Evolutionary conservation across 352 stramenopile genomes (phyloP).

Genomic region (Hyaloperonospora brassicae): DNA sequence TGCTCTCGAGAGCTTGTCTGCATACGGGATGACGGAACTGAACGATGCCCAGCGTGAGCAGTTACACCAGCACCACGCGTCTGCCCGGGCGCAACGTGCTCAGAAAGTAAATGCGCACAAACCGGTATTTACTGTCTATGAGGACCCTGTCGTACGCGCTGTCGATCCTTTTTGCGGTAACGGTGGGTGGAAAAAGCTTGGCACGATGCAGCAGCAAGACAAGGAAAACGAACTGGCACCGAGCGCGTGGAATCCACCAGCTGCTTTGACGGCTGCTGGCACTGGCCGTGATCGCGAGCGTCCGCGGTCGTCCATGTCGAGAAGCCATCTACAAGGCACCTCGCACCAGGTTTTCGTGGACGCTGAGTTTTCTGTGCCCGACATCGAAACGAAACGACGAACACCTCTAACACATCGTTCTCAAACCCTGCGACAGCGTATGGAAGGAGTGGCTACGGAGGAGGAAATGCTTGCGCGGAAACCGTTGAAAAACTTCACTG

Average conservation of each 20-base stretch:
- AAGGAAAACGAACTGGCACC: constrained; percentile 67
- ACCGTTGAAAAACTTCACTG: constrained; percentile 70
- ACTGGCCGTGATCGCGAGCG: constrained; percentile 6
- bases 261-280: constrained; percentile 1
- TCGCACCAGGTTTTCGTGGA: constrained; percentile 77
- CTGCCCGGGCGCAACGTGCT: constrained; percentile 43
- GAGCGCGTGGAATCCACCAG: constrained; percentile 38
- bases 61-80: constrained; percentile 57
- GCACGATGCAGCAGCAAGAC: constrained; percentile 60
- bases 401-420: constrained; percentile 41
- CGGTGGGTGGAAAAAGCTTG: constrained; percentile 62
- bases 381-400: constrained; percentile 17
- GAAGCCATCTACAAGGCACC: constrained; percentile 10
- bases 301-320: constrained; percentile 4
- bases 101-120: constrained; percentile 63
- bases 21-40: constrained; percentile 38
- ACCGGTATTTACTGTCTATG: constrained; percentile 79
- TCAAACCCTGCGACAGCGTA: constrained; percentile 60
- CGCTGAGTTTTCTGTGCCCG: constrained; percentile 42
- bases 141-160: constrained; percentile 48
- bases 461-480: constrained; percentile 67
- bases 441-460: constrained; percentile 60
- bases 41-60: constrained; percentile 49
- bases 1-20: constrained; percentile 56
- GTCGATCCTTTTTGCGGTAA: constrained; percentile 52